Evolutionary conservation across 768 basidiomycete species (phyloP).

Genomic region (Tulasnella sp.): DNA sequence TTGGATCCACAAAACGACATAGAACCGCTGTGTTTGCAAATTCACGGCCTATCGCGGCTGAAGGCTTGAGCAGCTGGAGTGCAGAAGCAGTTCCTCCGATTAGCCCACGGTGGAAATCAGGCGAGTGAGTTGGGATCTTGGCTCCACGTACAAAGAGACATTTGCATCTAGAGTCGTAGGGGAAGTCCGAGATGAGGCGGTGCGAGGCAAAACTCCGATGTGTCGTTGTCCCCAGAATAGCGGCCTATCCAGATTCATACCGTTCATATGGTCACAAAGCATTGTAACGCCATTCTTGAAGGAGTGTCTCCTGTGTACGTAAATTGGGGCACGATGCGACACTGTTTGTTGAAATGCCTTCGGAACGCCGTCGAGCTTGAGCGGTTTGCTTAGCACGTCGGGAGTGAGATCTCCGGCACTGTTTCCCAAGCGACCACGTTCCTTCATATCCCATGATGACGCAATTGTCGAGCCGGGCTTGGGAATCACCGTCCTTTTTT

Average conservation of each 20-base stretch:
- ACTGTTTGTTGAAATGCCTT: background rate
- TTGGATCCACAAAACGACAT: background rate
- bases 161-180: background rate
- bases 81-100: background rate
- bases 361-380: background rate
- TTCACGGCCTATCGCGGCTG: background rate
- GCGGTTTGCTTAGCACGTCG: background rate
- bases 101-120: background rate
- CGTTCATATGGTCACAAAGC: background rate
- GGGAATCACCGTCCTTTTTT: background rate
- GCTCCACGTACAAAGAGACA: background rate
- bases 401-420: background rate
- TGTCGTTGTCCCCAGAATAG: background rate
- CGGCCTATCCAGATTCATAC: background rate
- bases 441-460: background rate
- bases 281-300: background rate
- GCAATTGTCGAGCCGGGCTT: background rate
- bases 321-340: background rate
- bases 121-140: background rate
- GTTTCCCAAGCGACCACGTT: background rate
- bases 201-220: background rate
- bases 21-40: background rate
- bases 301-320: background rate
- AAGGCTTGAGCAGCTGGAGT: background rate
- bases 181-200: background rate